Base-by-base conservation (phyloP, 2,329 filamentous ascomycete species). In the Magnaporthiopsis poae region DNA sequence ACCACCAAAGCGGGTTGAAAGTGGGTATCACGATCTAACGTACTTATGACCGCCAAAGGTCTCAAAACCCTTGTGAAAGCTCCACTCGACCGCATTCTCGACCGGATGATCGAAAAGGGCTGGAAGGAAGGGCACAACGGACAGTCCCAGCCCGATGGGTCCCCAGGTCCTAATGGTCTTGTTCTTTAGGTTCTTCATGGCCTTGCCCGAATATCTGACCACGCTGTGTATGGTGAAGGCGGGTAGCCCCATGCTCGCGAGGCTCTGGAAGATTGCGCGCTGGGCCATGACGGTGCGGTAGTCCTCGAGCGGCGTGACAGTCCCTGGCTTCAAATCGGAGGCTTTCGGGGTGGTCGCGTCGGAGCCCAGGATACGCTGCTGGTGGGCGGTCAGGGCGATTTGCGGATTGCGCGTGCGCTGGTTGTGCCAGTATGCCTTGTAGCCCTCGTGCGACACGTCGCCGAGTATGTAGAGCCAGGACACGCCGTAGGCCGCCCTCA, bases 151-250 rank as follows among this genome's bases (percentile, higher is more conserved):
- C 1, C 95, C 95, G 68, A 99, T 96, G 0, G 95, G 95, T 0
- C 85, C 90, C 89, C 90, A 99, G 0, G 91, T 95, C 71, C 94
- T 82, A 31, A 98, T 68, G 5, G 80, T 86, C 68, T 83, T 81
- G 74, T 90, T 96, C 82, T 95, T 94, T 27, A 83, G 82, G 71
- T 90, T 82, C 80, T 94, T 96, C 80, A 99, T 77, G n/a, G 92
- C 92, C 59, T 82, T 83, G 0, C 95, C 92, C 0, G 91, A 93
- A 74, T 99, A 97, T 68, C 88, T 86, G 65, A 99, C 95, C 7
- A 98, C 89, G 69, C 89, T 92, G 77, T 97, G 94, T 67, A 98
- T 96, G 0, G 92, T 96, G 69, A 97, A 91, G 0, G 93, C 94
- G 0, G 94, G 95, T 70, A 98, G 77, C 1, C 91, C 95, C 95